These are phyloP conservation scores for Chlamydomonas schloesseri DNA, from an alignment of 139 green algal genomes.

Conservation along the genomic window DNA sequence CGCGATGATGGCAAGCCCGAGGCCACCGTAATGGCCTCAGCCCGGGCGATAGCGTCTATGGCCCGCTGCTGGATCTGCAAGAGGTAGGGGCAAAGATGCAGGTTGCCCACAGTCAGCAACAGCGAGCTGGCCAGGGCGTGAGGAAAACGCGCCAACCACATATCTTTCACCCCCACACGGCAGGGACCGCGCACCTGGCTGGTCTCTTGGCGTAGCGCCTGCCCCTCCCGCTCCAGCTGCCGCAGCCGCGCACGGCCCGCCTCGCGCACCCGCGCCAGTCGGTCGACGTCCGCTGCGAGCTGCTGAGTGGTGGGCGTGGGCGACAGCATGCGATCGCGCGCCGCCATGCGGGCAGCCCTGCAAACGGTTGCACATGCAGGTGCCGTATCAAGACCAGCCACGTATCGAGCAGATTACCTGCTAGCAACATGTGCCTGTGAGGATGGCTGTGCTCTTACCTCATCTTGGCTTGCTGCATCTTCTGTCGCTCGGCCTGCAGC, in stretches of 20 bases:
- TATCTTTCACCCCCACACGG: too few species aligned
- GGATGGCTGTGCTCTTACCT: constrained; percentile 33
- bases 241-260: constrained; percentile 27
- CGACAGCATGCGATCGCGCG: not conserved
- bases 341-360: constrained; percentile 1
- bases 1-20: not conserved
- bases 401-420: too few species aligned
- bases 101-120: too few species aligned
- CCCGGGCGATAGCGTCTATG: constrained; percentile 42
- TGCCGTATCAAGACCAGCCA: too few species aligned
- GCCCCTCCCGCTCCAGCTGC: constrained; percentile 38
- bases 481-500: constrained; percentile 39
- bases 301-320: constrained; percentile 8
- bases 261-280: constrained; percentile 34
- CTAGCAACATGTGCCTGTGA: too few species aligned
- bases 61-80: constrained; percentile 42
- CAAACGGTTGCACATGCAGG: not conserved
- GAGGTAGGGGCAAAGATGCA: too few species aligned
- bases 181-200: not conserved
- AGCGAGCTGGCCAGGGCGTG: too few species aligned
- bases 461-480: constrained; percentile 12
- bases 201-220: not conserved
- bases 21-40: constrained; percentile 21
- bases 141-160: too few species aligned
- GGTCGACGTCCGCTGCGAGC: constrained; percentile 40